Evolutionary conservation across 2,329 filamentous ascomycete genomes (phyloP).

Genomic region (Aureobasidium sp.): DNA sequence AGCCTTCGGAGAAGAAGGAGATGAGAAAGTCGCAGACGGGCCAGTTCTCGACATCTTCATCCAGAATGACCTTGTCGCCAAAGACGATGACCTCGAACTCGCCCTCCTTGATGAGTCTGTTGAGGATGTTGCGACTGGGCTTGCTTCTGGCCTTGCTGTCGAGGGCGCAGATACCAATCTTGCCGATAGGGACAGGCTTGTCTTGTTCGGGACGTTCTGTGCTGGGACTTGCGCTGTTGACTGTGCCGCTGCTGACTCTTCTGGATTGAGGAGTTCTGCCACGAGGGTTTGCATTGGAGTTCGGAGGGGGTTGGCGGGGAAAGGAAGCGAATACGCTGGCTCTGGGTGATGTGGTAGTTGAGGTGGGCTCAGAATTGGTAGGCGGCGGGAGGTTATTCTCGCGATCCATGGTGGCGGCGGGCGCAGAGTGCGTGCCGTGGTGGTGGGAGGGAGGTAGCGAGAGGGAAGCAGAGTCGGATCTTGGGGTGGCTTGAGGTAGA

Average conservation of each 20-base stretch:
- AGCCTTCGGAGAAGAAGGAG: constrained; percentile 96
- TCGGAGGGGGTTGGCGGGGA: constrained; percentile 1
- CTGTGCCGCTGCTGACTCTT: constrained; percentile 72
- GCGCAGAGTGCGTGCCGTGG: background rate
- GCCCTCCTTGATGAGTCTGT: constrained; percentile 80
- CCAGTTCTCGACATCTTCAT: constrained; percentile 96
- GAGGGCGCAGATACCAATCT: constrained; percentile 87
- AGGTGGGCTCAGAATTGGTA: background rate
- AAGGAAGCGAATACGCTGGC: constrained; percentile 4
- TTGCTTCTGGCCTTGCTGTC: constrained; percentile 96
- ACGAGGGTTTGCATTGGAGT: constrained; percentile 13
- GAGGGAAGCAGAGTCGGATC: background rate
- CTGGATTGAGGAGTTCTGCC: constrained; percentile 50
- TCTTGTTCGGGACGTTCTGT: constrained; percentile 56
- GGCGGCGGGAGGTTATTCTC: background rate
- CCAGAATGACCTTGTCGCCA: constrained; percentile 95
- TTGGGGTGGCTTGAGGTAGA: background rate
- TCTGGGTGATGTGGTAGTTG: constrained; percentile 1
- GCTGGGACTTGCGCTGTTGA: constrained; percentile 72
- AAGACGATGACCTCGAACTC: constrained; percentile 98
- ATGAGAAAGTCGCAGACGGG: constrained; percentile 93
- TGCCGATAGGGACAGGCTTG: constrained; percentile 48
- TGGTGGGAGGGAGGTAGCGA: background rate
- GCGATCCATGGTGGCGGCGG: background rate
- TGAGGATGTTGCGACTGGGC: constrained; percentile 91